Conservation (phyloP, 352 stramenopile genomes). For the Phytophthora hibernalis region DNA sequence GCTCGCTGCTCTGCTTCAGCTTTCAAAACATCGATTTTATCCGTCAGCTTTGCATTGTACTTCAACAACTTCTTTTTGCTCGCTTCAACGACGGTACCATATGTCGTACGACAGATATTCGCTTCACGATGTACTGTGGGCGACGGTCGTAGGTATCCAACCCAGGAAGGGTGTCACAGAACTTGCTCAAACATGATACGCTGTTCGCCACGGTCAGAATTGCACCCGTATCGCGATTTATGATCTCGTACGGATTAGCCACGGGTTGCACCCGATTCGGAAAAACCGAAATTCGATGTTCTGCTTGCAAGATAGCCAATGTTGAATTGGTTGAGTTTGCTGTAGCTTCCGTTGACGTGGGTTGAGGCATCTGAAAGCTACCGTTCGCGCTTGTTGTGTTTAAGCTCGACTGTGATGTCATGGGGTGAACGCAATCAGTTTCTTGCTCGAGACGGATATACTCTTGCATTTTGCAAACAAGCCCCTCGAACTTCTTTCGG, state of each 20-base stretch:
- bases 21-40: conserved; percentile 81
- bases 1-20: conserved; percentile 45
- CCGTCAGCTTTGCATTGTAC: conserved; percentile 79
- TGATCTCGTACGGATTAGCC: conserved; percentile 53
- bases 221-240: conserved; percentile 72
- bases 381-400: conserved; percentile 7
- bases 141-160: conserved; percentile 86
- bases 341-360: conserved; percentile 14
- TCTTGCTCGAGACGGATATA: conserved; percentile 58
- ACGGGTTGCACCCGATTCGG: conserved; percentile 27
- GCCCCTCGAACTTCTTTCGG: conserved; percentile 65
- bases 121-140: conserved; percentile 78
- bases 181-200: conserved; percentile 69
- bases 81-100: conserved; percentile 66
- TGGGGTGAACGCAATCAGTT: conserved; percentile 14
- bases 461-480: conserved; percentile 72
- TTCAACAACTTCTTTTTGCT: conserved; percentile 81
- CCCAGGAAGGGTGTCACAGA: conserved; percentile 83
- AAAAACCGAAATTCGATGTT: conserved; percentile 12
- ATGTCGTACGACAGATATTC: conserved; percentile 53
- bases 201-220: conserved; percentile 74
- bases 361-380: conserved; percentile 18
- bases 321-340: conserved; percentile 11
- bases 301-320: conserved; percentile 27
- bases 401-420: neutral